Conservation (phyloP, 2,329 filamentous ascomycete genomes). For the Penicillium corylophilum region DNA sequence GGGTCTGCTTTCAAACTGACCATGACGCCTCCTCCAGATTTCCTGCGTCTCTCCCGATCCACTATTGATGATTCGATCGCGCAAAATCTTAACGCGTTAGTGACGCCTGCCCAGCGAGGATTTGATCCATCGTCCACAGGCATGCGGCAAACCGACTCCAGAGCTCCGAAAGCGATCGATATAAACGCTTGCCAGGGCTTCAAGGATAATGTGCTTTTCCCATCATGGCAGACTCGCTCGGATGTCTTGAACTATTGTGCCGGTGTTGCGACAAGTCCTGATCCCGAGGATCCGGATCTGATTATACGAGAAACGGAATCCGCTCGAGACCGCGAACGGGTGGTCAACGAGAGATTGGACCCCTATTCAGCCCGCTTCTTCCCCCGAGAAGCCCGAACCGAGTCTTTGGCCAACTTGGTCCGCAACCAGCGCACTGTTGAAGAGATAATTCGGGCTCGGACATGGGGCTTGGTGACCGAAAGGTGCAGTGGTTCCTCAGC, state of each 20-base stretch:
- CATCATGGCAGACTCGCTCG: constrained; percentile 79
- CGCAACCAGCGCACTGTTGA: constrained; percentile 70
- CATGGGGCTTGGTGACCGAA: constrained; percentile 75
- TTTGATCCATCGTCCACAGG: constrained; percentile 82
- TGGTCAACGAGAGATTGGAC: constrained; percentile 86
- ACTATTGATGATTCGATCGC: constrained; percentile 90
- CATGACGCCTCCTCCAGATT: constrained; percentile 67
- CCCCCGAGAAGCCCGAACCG: constrained; percentile 70
- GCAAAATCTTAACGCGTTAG: constrained; percentile 86
- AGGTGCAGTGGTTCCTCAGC: constrained; percentile 64
- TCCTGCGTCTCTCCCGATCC: constrained; percentile 79
- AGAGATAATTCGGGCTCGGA: constrained; percentile 75
- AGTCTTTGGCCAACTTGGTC: constrained; percentile 70
- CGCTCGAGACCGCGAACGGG: constrained; percentile 65
- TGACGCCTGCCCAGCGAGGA: constrained; percentile 67
- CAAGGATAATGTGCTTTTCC: constrained; percentile 76
- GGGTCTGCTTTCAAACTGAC: constrained; percentile 47
- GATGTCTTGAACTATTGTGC: constrained; percentile 88
- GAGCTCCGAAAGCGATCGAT: constrained; percentile 56
- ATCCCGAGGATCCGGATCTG: constrained; percentile 80
- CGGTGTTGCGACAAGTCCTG: constrained; percentile 79
- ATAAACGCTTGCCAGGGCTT: constrained; percentile 66
- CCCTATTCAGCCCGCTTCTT: constrained; percentile 87
- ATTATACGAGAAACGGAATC: constrained; percentile 68
- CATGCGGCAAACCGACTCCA: constrained; percentile 55